A percentile compares a stretch with the other conserved stretches of the same genome.
These are phyloP conservation scores for Amniculicola lignicola DNA, from an alignment of 495 filamentous ascomycete genomes.

Conservation along the genomic window DNA sequence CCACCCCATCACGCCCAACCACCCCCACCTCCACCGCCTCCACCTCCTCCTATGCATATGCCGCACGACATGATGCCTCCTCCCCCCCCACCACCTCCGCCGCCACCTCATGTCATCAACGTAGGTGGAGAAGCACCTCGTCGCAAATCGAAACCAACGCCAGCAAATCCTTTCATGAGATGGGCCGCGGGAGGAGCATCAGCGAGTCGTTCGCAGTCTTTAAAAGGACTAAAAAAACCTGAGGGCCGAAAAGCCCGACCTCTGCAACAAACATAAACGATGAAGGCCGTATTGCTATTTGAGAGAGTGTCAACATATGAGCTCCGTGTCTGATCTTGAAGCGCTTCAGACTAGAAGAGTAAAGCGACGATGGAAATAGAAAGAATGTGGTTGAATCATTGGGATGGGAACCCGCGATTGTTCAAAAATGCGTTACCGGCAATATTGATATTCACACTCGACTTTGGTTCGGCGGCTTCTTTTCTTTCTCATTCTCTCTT, in stretches of 20 bases:
- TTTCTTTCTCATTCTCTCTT: conserved; percentile 4
- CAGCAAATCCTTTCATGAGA: conserved; percentile 16
- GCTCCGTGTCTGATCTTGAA: not conserved
- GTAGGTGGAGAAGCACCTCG: not conserved
- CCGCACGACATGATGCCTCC: conserved; percentile 4
- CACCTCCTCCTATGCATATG: not conserved
- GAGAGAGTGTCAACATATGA: conserved; percentile 1
- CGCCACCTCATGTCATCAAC: not conserved
- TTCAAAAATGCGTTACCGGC: conserved; percentile 1
- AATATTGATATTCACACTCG: conserved; percentile 9
- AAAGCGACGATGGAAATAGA: not conserved
- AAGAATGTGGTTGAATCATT: conserved; percentile 16
- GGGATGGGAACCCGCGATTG: conserved; percentile 15
- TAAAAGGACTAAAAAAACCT: conserved; percentile 35
- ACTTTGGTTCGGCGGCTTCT: conserved; percentile 13
- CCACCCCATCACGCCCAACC: no score
- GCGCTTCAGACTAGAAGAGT: not conserved
- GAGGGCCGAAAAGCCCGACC: conserved; percentile 14
- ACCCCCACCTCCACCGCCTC: conserved; percentile 28
- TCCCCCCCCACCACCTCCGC: conserved; percentile 19
- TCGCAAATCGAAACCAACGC: not conserved
- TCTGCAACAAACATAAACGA: conserved; percentile 8
- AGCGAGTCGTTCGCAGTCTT: conserved; percentile 20
- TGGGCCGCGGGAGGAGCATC: conserved; percentile 29
- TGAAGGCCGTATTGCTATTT: conserved; percentile 23